A percentile compares a stretch with the other conserved stretches of the same genome.
Conservation (phyloP, 805 yeast species). For the Wickerhamiella nectarea region DNA sequence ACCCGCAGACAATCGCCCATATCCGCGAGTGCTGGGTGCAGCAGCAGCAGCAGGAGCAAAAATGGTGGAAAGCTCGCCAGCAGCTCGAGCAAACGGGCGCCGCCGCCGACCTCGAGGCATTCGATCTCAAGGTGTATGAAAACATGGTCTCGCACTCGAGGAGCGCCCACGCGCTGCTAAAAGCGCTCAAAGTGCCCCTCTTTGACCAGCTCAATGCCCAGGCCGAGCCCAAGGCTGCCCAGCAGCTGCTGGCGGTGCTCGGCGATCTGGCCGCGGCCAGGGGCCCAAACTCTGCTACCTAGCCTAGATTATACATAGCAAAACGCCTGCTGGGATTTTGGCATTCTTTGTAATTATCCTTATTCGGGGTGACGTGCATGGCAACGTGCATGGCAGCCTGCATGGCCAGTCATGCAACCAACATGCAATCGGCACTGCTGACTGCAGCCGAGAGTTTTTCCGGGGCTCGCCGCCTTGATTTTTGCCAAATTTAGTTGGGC, state of each 20-base stretch:
- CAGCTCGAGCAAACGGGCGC: not conserved
- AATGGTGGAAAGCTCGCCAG: constrained; percentile 3
- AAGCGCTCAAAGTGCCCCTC: not conserved
- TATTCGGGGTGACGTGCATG: too few relatives aligned
- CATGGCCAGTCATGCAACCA: too few relatives aligned
- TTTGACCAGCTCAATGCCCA: not conserved
- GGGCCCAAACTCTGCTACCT: not conserved
- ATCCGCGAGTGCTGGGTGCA: not conserved
- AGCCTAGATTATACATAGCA: too few relatives aligned
- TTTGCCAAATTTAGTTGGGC: not conserved
- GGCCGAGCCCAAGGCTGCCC: constrained; percentile 2
- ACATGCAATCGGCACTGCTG: too few relatives aligned
- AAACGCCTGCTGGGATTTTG: too few relatives aligned
- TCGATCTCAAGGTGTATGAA: not conserved
- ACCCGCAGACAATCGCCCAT: not conserved
- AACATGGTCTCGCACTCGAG: not conserved
- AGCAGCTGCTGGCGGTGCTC: not conserved
- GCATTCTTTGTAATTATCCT: too few relatives aligned
- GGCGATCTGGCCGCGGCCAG: constrained; percentile 1
- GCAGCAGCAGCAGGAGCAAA: not conserved
- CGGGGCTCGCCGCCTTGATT: not conserved
- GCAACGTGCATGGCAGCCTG: too few relatives aligned
- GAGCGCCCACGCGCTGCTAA: not conserved
- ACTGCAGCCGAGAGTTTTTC: not conserved
- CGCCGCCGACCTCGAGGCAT: not conserved